Conservation (phyloP, 768 basidiomycete species). For the Pisolithus tinctorius region DNA sequence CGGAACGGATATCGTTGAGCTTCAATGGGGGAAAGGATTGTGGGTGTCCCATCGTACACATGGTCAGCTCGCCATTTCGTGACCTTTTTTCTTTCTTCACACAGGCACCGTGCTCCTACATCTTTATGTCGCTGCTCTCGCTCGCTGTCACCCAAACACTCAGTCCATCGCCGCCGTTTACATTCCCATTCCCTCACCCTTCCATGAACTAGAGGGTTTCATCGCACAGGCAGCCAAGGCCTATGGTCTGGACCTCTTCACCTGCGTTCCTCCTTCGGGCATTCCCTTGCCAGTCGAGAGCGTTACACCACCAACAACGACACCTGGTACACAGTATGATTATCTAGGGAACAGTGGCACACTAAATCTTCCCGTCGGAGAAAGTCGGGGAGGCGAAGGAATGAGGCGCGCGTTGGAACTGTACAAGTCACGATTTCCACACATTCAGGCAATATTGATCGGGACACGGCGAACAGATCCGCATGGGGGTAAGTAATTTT, state of each 20-base stretch:
- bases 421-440: constrained; percentile 62
- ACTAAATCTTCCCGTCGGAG: constrained; percentile 37
- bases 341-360: constrained; percentile 1
- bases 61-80: not conserved
- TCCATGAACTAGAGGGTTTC: constrained; percentile 77
- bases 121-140: constrained; percentile 71
- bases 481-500: constrained; percentile 74
- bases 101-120: constrained; percentile 93
- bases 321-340: constrained; percentile 9
- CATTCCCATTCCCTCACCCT: constrained; percentile 87
- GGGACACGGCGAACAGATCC: constrained; percentile 90
- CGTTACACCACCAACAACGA: constrained; percentile 30
- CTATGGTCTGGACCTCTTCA: constrained; percentile 75
- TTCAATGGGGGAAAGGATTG: constrained; percentile 99
- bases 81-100: not conserved
- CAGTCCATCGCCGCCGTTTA: constrained; percentile 65
- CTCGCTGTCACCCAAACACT: constrained; percentile 32
- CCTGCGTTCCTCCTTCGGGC: constrained; percentile 26
- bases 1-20: constrained; percentile 73
- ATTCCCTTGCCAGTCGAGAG: constrained; percentile 43
- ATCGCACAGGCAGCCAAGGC: constrained; percentile 52
- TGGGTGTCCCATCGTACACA: constrained; percentile 31
- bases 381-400: constrained; percentile 52
- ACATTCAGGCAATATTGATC: constrained; percentile 76
- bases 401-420: constrained; percentile 75